Percentiles rank a stretch among this genome's conserved stretches.
These are phyloP conservation scores for Aureobasidium sp. DNA, from an alignment of 2,329 filamentous ascomycete genomes.

Conservation along the genomic window DNA sequence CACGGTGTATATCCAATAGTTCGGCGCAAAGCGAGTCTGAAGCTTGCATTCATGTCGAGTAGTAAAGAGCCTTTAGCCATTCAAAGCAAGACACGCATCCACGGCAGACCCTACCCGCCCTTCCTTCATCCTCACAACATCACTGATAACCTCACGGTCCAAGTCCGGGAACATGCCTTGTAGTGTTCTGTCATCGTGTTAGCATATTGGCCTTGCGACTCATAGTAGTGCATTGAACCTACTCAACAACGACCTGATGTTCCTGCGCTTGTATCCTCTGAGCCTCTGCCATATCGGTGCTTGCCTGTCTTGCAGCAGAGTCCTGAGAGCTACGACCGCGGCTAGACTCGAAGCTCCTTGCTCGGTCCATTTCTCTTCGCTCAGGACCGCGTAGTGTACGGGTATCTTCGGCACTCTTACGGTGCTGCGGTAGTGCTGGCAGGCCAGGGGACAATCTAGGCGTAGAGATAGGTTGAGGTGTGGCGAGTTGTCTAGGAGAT, in stretches of 20 bases:
- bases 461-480: slow-evolving; percentile 39
- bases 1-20: too few species aligned
- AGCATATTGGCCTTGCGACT: too few species aligned
- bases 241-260: slow-evolving; percentile 82
- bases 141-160: slow-evolving; percentile 88
- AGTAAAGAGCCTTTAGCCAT: slow-evolving; percentile 18
- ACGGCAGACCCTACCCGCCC: slow-evolving; percentile 51
- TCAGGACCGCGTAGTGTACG: slow-evolving; percentile 20
- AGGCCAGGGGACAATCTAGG: slow-evolving; percentile 41
- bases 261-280: slow-evolving; percentile 73
- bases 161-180: slow-evolving; percentile 95
- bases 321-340: slow-evolving; percentile 47
- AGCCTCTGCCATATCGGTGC: slow-evolving; percentile 81
- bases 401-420: slow-evolving; percentile 19
- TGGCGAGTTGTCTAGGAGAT: slow-evolving; percentile 30
- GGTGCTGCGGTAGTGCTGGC: slow-evolving; percentile 30
- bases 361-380: slow-evolving; percentile 41
- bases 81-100: slow-evolving; percentile 40
- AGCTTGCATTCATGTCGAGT: not conserved
- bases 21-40: not conserved
- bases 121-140: slow-evolving; percentile 93
- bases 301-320: slow-evolving; percentile 81
- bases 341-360: slow-evolving; percentile 2
- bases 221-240: too few species aligned
- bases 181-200: slow-evolving; percentile 50